Percentiles rank a stretch among this genome's conserved stretches.
These are phyloP conservation scores for Collybia nuda DNA, from an alignment of 768 basidiomycete species.

Conservation along the genomic window DNA sequence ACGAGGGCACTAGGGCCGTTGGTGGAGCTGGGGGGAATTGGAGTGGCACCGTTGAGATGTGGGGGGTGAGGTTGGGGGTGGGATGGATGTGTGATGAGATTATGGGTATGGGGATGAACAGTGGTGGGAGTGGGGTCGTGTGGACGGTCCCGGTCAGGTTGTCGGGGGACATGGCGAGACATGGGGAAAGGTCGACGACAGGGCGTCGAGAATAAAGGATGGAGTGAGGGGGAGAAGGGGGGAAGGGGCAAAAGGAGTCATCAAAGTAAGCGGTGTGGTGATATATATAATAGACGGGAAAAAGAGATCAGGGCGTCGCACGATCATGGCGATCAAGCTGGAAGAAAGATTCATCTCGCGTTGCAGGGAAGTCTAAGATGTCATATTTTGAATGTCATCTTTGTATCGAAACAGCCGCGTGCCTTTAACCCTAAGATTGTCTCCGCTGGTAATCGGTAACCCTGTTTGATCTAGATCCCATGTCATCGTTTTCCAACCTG, in stretches of 20 bases:
- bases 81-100: constrained; percentile 34
- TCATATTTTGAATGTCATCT: constrained; percentile 39
- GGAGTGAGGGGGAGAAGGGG: constrained; percentile 28
- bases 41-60: constrained; percentile 52
- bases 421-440: constrained; percentile 53
- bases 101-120: constrained; percentile 27
- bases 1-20: constrained; percentile 46
- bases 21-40: constrained; percentile 46
- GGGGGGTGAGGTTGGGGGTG: constrained; percentile 35
- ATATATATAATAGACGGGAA: constrained; percentile 57
- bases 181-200: constrained; percentile 30
- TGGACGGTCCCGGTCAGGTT: constrained; percentile 61
- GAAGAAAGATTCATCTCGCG: constrained; percentile 41
- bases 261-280: constrained; percentile 38
- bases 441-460: constrained; percentile 45
- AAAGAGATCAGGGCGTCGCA: constrained; percentile 51
- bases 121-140: constrained; percentile 51
- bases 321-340: constrained; percentile 66
- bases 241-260: constrained; percentile 50
- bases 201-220: constrained; percentile 29
- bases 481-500: not conserved
- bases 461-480: constrained; percentile 16
- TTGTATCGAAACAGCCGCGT: constrained; percentile 55
- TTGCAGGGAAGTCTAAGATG: constrained; percentile 39
- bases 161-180: constrained; percentile 65